Base-by-base conservation (phyloP, 768 basidiomycete genomes). In the Panaeolus papilionaceus region DNA sequence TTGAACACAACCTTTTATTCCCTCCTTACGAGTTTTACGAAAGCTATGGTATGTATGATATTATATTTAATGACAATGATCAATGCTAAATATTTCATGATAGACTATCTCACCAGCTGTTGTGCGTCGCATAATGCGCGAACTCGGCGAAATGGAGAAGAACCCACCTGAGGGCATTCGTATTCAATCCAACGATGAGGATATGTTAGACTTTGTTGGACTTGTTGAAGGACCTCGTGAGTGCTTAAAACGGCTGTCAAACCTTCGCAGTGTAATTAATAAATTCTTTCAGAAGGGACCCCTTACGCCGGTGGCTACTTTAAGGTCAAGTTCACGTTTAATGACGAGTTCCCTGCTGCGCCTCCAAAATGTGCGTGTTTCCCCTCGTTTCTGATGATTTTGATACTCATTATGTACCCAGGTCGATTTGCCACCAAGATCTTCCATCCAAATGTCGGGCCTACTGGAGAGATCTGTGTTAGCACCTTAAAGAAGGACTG, bases 401-500 rank as follows among this genome's bases (percentile, higher is more conserved):
- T 38, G 20, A n/a, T 51, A 45, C 23, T 18, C 38, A 14, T 62
- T 18, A 42, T 33, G 39, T 23, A 65, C 67, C 47, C 71, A 97
- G 96, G 96, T 75, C 91, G 93, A 83, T 92, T 98, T 71, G 82
- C 86, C 14, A 98, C 96, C 62, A 98, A 97, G 82, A 96, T 99
- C 66, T 98, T 98, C 79, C 96, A 98, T 74, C 96, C 97, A 0
- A 99, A 99, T 73, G 95, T 99, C 45, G 96, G 95, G 0, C 84
- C 86, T 39, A 78, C 87, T 0, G 96, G 96, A 16, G 96, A 98
- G 79, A 98, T 98, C 71, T 98, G 96, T 77, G 96, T 98, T 14
- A 97, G 96, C 81, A 98, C 96, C 7, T 82, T 98, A 28, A 98
- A 98, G 85, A 97, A 98, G 78, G 95, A 97, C 74, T 98, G 96